These are phyloP conservation scores for Diplotaxis tenuifolia DNA, from an alignment of 345 rosid genomes.

Conservation along the genomic window DNA sequence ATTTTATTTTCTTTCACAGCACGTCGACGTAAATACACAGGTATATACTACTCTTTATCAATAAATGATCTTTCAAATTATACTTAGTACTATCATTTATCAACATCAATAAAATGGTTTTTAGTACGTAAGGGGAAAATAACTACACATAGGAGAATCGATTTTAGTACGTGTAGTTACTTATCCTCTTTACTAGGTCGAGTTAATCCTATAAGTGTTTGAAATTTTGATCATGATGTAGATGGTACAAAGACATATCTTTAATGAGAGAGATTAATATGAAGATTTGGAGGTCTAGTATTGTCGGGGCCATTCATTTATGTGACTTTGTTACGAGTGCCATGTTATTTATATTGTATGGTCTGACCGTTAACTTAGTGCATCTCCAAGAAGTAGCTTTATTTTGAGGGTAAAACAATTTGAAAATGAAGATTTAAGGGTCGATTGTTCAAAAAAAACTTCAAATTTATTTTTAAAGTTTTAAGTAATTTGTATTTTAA, in stretches of 20 bases:
- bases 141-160: background rate
- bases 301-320: conserved; percentile 5
- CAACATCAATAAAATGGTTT: background rate
- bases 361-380: background rate
- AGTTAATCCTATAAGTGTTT: background rate
- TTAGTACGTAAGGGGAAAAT: background rate
- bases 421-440: no score
- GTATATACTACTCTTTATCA: background rate
- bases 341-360: conserved; percentile 17
- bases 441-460: no score
- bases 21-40: background rate
- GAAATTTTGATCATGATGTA: background rate
- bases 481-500: no score
- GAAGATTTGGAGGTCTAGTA: conserved; percentile 14
- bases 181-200: background rate
- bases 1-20: background rate
- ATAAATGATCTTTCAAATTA: background rate
- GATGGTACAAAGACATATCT: background rate
- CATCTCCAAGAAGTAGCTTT: no score
- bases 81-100: background rate
- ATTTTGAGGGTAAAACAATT: no score
- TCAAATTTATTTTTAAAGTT: no score
- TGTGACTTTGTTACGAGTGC: conserved; percentile 16
- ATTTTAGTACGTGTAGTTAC: background rate
- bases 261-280: background rate